A percentile compares a stretch with the other conserved stretches of the same genome.
Conservation (phyloP, 768 basidiomycete genomes). For the Xerocomus potaroensis region DNA sequence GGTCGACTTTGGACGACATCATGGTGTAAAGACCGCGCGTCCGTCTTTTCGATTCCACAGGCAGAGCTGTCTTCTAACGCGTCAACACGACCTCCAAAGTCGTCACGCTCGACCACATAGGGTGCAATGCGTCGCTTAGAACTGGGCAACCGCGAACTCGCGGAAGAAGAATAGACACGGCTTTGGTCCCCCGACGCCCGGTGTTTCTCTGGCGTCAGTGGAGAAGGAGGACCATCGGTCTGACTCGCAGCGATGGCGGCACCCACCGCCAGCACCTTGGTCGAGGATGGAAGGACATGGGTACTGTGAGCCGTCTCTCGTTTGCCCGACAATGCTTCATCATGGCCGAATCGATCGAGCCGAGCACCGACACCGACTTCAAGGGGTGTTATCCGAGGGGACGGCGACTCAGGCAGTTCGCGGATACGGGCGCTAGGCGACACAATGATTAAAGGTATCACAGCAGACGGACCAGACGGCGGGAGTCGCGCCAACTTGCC, state of each 20-base stretch:
- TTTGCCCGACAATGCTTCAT: neutral
- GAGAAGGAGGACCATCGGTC: neutral
- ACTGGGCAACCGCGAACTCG: neutral
- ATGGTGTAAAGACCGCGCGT: neutral
- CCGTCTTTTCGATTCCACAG: neutral
- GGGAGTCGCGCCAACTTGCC: neutral
- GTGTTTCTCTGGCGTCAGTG: neutral
- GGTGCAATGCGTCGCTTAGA: neutral
- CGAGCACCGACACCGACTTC: neutral
- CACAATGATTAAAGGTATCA: neutral
- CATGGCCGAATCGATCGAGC: neutral
- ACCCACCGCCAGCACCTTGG: neutral
- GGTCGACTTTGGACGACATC: constrained; percentile 1
- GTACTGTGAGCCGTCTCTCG: neutral
- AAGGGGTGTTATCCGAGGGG: neutral
- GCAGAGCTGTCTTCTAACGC: neutral
- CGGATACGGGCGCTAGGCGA: constrained; percentile 1
- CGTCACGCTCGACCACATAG: neutral
- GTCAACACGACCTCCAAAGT: neutral
- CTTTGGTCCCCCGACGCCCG: neutral
- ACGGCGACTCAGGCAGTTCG: neutral
- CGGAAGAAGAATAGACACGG: neutral
- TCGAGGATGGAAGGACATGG: neutral
- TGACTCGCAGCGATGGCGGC: neutral
- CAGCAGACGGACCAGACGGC: neutral